Conservation (phyloP, 106 monocot genomes). For the Allium cepa region DNA sequence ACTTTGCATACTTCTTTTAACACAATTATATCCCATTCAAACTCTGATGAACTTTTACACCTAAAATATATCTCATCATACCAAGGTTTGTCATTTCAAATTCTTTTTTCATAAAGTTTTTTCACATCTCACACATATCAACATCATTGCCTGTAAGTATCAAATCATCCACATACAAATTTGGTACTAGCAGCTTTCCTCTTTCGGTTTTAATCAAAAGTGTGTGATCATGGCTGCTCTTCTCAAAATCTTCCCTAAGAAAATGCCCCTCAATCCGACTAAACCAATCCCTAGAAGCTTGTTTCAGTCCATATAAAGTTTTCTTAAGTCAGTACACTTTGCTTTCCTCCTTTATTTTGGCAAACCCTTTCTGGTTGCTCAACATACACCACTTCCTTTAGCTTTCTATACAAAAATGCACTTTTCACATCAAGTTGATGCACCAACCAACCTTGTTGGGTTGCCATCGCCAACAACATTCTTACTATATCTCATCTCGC, state of each 20-base stretch:
- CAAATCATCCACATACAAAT: slow-evolving; percentile 2
- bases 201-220: not conserved
- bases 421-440: too few species aligned
- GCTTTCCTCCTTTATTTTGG: not conserved
- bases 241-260: not conserved
- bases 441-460: too few species aligned
- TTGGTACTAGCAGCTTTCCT: not conserved
- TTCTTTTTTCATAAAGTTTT: not conserved
- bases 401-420: not conserved
- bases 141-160: slow-evolving; percentile 1
- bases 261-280: not conserved
- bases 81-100: slow-evolving; percentile 6
- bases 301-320: too few species aligned
- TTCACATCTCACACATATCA: not conserved
- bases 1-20: not conserved
- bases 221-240: not conserved
- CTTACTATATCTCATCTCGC: too few species aligned
- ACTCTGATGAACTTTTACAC: not conserved
- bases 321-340: not conserved
- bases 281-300: too few species aligned
- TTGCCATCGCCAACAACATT: too few species aligned
- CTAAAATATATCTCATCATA: not conserved
- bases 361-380: not conserved
- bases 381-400: not conserved
- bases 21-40: not conserved